Evolutionary conservation across 2,329 filamentous ascomycete genomes (phyloP), one percentile per base, ranked within the genome.

Genomic region (Trichocomaceae sp.): DNA sequence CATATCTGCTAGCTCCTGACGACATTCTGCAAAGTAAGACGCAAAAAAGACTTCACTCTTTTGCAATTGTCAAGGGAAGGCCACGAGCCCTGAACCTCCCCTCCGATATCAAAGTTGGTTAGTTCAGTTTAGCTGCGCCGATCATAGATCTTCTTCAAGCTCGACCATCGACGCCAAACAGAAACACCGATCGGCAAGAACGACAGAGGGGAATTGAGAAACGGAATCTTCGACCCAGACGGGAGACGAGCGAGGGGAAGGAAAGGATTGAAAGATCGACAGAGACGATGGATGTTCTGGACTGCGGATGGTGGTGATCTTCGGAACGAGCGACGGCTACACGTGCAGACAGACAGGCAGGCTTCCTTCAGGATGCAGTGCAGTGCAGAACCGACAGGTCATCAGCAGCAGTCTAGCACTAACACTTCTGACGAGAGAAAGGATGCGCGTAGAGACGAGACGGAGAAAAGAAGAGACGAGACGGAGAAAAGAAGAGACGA

Each of bases 1-100:
- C 66, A 63, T 74, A 74, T 61, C 69, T 65, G 47, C 62, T 63
- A 20, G 65, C 62, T 13, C 66, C 67, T n/a, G 65, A 63, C 45
- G 69, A 64, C 70, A 72, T 72, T 47, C 2, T n/a, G 19, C 19
- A 17, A 10, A 22, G 13, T 35, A 35, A 35, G 15, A 2, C n/a
- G 20, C 9, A 8, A 42, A 8, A 42, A 42, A 3, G 17, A 20
- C 13, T 41, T 41, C 37, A 19, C 5, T 2, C 15, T 17, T n/a
- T 41, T 41, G 37, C 5, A 10, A 47, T 7, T 9, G 23, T 26
- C 41, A 46, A 42, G 39, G 39, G 41, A n/a, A 37, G 31, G 26
- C 37, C 19, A n/a, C 17, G 33, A n/a, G 39, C 29, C 41, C 22
- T 26, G 26, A 33, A 37, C 12, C 17, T 37, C 29, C 13, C 39